phyloP scores from a whole-genome alignment of 1,284 basidiomycete genomes.

The Ceratobasidium sp. region DNA sequence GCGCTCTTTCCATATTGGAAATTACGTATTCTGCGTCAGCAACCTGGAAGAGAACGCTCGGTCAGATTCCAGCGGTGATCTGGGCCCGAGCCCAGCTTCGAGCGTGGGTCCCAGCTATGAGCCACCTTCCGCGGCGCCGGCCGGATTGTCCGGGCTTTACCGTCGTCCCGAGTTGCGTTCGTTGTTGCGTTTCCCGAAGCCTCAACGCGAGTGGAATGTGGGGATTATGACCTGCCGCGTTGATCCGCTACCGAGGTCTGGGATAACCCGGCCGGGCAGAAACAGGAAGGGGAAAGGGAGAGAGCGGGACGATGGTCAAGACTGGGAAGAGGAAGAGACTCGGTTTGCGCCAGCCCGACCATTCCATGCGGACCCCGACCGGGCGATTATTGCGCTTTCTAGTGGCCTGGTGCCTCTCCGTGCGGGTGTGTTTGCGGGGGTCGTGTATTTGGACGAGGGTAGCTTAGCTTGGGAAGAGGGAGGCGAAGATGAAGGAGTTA shows the following conservation, averaged over 20 bases:
- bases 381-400: slow-evolving; percentile 40
- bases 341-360: slow-evolving; percentile 24
- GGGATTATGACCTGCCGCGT: slow-evolving; percentile 43
- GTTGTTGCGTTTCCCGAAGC: slow-evolving; percentile 27
- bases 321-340: slow-evolving; percentile 20
- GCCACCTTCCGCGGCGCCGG: neutral
- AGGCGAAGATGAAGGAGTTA: neutral
- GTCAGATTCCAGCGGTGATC: neutral
- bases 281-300: neutral
- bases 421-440: slow-evolving; percentile 26
- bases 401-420: slow-evolving; percentile 38
- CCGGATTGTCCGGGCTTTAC: slow-evolving; percentile 16
- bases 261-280: neutral
- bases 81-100: neutral
- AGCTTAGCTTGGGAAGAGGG: slow-evolving; percentile 40
- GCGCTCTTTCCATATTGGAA: slow-evolving; percentile 39
- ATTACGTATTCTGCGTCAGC: slow-evolving; percentile 38
- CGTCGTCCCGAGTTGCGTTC: slow-evolving; percentile 19
- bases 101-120: slow-evolving; percentile 1
- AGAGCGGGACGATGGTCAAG: neutral
- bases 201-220: slow-evolving; percentile 35
- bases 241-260: slow-evolving; percentile 32
- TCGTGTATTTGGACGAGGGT: slow-evolving; percentile 36
- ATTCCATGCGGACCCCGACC: slow-evolving; percentile 40
- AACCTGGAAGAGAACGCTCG: slow-evolving; percentile 14